Conservation (phyloP, 2,329 filamentous ascomycete genomes). For the Cladosporium sp. region DNA sequence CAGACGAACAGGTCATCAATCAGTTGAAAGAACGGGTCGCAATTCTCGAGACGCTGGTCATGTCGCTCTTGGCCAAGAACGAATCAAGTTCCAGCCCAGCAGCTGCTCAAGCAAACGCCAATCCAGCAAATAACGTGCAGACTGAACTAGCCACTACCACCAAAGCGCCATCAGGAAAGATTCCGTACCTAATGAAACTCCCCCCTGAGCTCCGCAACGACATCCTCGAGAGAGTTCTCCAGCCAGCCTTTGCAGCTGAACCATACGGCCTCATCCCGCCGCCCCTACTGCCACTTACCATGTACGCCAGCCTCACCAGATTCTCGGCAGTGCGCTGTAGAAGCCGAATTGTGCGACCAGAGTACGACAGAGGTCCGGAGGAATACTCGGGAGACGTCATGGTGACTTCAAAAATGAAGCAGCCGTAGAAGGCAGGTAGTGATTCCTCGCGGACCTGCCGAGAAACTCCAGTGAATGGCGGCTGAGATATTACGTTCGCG, state of each 20-base stretch:
- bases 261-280: background rate
- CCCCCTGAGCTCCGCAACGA: background rate
- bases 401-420: background rate
- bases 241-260: background rate
- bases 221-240: background rate
- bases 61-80: background rate
- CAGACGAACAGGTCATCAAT: background rate
- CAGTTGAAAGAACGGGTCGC: background rate
- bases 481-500: background rate
- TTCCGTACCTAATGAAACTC: background rate
- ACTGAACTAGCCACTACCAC: background rate
- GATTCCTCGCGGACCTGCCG: background rate
- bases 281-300: background rate
- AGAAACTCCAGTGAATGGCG: background rate
- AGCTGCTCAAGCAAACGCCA: background rate
- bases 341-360: background rate
- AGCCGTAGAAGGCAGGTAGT: background rate
- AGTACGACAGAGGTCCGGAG: too few species aligned
- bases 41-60: background rate
- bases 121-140: background rate
- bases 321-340: background rate
- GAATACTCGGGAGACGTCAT: background rate
- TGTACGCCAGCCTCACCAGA: background rate
- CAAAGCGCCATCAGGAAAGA: constrained; percentile 24
- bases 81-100: background rate